Conservation (phyloP, 768 basidiomycete genomes). For the Suillus occidentalis region DNA sequence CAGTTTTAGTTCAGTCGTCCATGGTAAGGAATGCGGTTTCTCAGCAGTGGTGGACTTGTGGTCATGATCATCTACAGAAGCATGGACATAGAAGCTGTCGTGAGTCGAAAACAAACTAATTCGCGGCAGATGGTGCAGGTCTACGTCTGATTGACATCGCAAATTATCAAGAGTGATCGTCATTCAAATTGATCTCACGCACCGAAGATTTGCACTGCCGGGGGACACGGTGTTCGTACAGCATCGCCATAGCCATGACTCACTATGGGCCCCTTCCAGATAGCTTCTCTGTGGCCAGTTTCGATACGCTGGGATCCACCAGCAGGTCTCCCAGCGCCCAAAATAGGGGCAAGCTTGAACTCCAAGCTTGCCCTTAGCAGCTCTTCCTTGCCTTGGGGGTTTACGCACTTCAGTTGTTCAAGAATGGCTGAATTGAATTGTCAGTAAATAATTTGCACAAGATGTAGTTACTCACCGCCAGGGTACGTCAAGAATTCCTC, state of each 20-base stretch:
- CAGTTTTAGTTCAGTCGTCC: constrained; percentile 7
- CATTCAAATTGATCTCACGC: background rate
- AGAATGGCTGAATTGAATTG: background rate
- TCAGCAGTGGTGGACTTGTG: background rate
- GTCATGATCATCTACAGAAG: background rate
- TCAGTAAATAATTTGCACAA: background rate
- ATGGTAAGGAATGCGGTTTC: constrained; percentile 5
- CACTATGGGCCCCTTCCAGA: background rate
- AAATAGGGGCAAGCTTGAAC: background rate
- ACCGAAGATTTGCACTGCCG: background rate
- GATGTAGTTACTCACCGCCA: background rate
- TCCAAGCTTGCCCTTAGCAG: background rate
- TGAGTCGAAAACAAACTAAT: constrained; percentile 3
- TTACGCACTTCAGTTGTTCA: background rate
- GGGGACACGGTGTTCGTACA: background rate
- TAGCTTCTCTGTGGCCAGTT: background rate
- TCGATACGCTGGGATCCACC: background rate
- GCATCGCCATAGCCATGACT: background rate
- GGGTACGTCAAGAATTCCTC: background rate
- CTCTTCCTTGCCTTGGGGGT: background rate
- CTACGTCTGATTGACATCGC: background rate
- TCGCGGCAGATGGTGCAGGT: constrained; percentile 6
- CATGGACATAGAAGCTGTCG: constrained; percentile 9
- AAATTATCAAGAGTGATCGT: background rate
- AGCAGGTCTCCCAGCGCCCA: background rate